Conservation (phyloP, 306 rosid genomes). For the Acacia melanoxylon region DNA sequence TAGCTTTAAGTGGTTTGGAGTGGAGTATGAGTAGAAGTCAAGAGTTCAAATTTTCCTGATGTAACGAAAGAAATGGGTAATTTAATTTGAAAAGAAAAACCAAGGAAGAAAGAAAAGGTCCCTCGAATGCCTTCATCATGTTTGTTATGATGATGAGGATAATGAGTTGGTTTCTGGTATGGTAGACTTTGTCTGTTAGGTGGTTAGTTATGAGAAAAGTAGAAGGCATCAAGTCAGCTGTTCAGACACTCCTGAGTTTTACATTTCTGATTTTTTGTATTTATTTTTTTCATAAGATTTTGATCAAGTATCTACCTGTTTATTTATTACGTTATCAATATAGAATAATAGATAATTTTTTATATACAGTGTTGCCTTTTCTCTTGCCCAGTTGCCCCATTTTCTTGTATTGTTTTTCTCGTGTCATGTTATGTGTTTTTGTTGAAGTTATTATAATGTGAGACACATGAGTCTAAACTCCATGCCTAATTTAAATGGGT, state of each 20-base stretch:
- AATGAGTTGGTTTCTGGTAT: neutral
- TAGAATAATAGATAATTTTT: neutral
- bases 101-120: neutral
- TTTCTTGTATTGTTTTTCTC: too few relatives aligned
- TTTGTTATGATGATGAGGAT: neutral
- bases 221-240: neutral
- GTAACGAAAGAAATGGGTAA: neutral
- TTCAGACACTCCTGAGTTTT: neutral
- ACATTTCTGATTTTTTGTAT: neutral
- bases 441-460: too few relatives aligned
- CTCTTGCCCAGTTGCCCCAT: too few relatives aligned
- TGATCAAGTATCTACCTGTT: neutral
- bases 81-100: neutral
- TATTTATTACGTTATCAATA: neutral
- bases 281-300: neutral
- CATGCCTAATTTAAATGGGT: too few relatives aligned
- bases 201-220: neutral
- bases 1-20: neutral
- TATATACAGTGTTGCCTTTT: too few relatives aligned
- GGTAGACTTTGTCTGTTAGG: neutral
- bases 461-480: too few relatives aligned
- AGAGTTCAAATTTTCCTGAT: neutral
- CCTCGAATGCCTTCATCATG: neutral
- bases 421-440: too few relatives aligned
- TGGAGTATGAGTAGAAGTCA: neutral